These are phyloP conservation scores for Tricholoma sp. DNA, from an alignment of 768 basidiomycete genomes.

Conservation along the genomic window DNA sequence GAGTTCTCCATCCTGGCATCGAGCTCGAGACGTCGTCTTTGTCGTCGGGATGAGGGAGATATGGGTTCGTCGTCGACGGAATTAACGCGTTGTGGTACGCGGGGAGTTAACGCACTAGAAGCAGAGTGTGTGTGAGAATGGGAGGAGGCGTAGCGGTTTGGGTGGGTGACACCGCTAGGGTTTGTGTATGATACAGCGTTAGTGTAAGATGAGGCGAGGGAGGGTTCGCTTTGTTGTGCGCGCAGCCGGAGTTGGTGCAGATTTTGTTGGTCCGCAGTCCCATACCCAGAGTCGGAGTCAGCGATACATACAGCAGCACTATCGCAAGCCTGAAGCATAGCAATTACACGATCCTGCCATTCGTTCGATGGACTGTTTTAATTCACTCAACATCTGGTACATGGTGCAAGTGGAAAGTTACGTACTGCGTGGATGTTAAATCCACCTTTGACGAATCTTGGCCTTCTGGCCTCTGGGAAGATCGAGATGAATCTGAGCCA, in stretches of 20 bases:
- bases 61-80: background rate
- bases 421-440: slow-evolving; percentile 61
- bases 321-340: slow-evolving; percentile 27
- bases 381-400: background rate
- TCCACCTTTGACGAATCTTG: slow-evolving; percentile 23
- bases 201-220: slow-evolving; percentile 1
- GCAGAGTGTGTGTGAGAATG: background rate
- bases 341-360: slow-evolving; percentile 70
- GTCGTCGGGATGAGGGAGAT: background rate
- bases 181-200: background rate
- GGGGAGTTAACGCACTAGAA: background rate
- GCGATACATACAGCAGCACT: background rate
- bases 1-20: slow-evolving; percentile 6
- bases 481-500: slow-evolving; percentile 18
- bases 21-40: background rate
- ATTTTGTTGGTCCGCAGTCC: background rate
- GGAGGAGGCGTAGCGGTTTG: background rate
- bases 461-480: slow-evolving; percentile 21
- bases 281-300: background rate
- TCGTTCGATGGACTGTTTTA: slow-evolving; percentile 67
- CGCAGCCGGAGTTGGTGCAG: background rate
- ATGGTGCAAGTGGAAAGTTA: slow-evolving; percentile 4
- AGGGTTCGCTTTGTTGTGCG: slow-evolving; percentile 7
- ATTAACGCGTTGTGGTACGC: slow-evolving; percentile 11
- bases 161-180: background rate